Evolutionary conservation across 2,329 filamentous ascomycete species (phyloP).

Genomic region (Fusarium nisikadoi): DNA sequence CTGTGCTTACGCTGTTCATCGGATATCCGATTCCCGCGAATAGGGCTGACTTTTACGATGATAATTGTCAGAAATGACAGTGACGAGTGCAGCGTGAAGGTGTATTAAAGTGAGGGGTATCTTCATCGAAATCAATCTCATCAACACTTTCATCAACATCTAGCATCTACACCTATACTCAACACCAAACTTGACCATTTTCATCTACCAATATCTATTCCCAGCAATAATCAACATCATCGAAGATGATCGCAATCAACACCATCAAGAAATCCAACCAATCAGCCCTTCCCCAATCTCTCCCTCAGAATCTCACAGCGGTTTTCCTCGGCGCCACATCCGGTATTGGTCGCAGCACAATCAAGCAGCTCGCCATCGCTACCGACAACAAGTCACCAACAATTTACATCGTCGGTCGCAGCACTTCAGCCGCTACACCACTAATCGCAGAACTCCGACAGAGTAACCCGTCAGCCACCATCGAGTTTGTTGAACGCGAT

Average conservation of each 20-base stretch:
- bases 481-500: slow-evolving; percentile 61
- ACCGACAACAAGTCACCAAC: slow-evolving; percentile 15
- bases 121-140: neutral
- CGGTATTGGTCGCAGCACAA: slow-evolving; percentile 28
- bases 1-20: neutral
- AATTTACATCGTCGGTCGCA: slow-evolving; percentile 60
- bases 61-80: neutral
- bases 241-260: slow-evolving; percentile 24
- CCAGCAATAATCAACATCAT: neutral
- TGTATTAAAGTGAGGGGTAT: slow-evolving; percentile 4
- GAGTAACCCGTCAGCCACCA: slow-evolving; percentile 55
- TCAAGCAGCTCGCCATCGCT: slow-evolving; percentile 19
- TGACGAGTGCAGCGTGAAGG: neutral
- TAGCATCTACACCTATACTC: neutral
- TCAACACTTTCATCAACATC: neutral
- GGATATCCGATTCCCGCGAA: slow-evolving; percentile 19
- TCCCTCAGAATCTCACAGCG: slow-evolving; percentile 11
- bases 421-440: slow-evolving; percentile 46
- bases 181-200: neutral
- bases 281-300: neutral
- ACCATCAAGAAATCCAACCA: slow-evolving; percentile 26
- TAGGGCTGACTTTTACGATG: neutral
- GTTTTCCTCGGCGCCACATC: slow-evolving; percentile 36
- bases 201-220: neutral
- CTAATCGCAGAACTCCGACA: slow-evolving; percentile 55